Conservation (phyloP, 1,284 basidiomycete genomes). For the Phylloporus sp. region DNA sequence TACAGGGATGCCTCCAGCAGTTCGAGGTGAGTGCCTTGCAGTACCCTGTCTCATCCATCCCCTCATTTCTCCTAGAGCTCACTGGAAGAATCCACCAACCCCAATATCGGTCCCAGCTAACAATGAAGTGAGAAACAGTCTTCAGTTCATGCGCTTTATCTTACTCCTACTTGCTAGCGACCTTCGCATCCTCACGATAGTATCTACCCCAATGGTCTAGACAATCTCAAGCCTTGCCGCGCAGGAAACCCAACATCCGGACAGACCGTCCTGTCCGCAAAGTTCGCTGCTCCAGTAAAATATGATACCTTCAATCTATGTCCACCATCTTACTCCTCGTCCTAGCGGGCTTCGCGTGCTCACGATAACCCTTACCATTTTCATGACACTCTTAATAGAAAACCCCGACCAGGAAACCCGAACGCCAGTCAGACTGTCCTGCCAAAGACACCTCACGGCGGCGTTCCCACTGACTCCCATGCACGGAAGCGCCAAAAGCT, state of each 20-base stretch:
- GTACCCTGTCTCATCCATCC: conserved; percentile 6
- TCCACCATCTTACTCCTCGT: conserved; percentile 17
- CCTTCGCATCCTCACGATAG: conserved; percentile 22
- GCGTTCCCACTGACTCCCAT: conserved; percentile 7
- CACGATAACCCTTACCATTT: conserved; percentile 32
- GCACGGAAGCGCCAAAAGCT: conserved; percentile 34
- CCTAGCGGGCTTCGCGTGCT: conserved; percentile 17
- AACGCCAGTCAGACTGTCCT: conserved; percentile 34
- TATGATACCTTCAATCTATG: background rate
- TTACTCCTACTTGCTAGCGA: conserved; percentile 25
- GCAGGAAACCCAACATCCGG: conserved; percentile 35
- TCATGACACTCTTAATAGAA: background rate
- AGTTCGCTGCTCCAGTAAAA: background rate
- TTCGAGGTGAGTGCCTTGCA: conserved; percentile 26
- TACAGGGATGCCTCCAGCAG: conserved; percentile 42
- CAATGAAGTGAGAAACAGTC: conserved; percentile 25
- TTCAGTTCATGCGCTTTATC: conserved; percentile 5
- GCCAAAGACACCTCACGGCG: conserved; percentile 7
- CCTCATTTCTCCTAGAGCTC: conserved; percentile 15
- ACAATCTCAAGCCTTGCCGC: background rate
- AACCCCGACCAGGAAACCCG: conserved; percentile 31
- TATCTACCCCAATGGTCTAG: conserved; percentile 22
- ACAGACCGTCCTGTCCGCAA: conserved; percentile 34
- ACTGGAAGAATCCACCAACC: conserved; percentile 36
- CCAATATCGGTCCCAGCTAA: conserved; percentile 26